Evolutionary conservation across 305 asterid species (phyloP).

Genomic region (Solanum chacoense): DNA sequence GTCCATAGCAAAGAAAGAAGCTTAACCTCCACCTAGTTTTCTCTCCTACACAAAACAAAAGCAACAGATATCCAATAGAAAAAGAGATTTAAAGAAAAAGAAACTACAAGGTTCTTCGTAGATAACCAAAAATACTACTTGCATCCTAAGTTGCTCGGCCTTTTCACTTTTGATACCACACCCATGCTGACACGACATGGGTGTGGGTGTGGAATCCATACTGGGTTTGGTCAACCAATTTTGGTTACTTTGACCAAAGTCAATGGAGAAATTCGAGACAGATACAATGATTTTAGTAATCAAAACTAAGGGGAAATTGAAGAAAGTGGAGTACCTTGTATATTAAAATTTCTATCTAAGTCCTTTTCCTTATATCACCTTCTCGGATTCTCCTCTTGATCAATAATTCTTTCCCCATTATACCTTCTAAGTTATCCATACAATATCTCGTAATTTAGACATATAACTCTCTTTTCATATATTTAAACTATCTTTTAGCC

Average conservation of each 20-base stretch:
- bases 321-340: background rate
- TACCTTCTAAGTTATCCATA: background rate
- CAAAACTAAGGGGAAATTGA: background rate
- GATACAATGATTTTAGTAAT: background rate
- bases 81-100: background rate
- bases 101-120: background rate
- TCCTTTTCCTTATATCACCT: background rate
- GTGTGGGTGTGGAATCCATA: background rate
- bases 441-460: background rate
- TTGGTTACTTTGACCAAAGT: background rate
- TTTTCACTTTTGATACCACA: background rate
- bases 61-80: background rate
- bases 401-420: background rate
- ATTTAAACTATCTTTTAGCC: background rate
- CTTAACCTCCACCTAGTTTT: background rate
- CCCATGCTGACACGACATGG: background rate
- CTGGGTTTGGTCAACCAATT: background rate
- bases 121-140: background rate
- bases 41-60: background rate
- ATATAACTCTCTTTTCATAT: background rate
- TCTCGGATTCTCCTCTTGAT: background rate
- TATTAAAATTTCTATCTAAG: background rate
- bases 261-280: background rate
- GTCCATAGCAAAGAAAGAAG: background rate
- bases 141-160: background rate